Evolutionary conservation across 1,284 basidiomycete species (phyloP), one percentile per base, ranked within the genome.

Genomic region (Cutaneotrichosporon curvatum): DNA sequence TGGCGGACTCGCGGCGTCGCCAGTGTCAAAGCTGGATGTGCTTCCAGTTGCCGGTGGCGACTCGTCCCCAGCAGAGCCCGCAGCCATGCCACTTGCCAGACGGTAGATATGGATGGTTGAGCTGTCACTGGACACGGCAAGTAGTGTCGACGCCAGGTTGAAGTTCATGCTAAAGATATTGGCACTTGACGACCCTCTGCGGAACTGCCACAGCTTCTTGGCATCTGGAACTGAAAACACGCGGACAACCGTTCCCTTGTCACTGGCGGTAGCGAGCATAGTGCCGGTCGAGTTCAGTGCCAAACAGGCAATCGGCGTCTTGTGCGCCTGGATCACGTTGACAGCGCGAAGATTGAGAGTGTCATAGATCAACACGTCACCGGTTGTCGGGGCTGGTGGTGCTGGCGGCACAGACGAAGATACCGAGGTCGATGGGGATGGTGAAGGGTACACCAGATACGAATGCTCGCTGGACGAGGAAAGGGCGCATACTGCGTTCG

Each of bases 51-150:
- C 43, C 7, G 45, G 51, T 34, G 47, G 53, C 6, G 38, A 43
- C 35, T 48, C 48, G 34, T 52, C 49, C 4, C 35, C 28, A 14
- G 25, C 33, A 4, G 30, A 16, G 31, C 22, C 31, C 16, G 35
- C 37, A 5, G 33, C 33, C 34, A 42, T 45, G 32, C 40, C 46
- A 15, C 45, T 50, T 12, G 56, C 79, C 4, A 98, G 76, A 67
- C 88, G 89, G 76, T 96, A 99, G 42, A 99, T 85, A 71, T 99
- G 95, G 30, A 99, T 91, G 8, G 94, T 99, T 57, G 91, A 91
- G 53, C 91, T 88, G 55, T 91, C 94, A 8, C 82, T 85, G 60
- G 84, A 87, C 7, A 96, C 92, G 3, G 88, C 89, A 14, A 99
- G 73, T 12, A 99, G 70, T 3, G 83, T 85, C 16, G 81, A 82